Base-by-base conservation (phyloP, 1,284 basidiomycete genomes). In the Pisolithus thermaeus region DNA sequence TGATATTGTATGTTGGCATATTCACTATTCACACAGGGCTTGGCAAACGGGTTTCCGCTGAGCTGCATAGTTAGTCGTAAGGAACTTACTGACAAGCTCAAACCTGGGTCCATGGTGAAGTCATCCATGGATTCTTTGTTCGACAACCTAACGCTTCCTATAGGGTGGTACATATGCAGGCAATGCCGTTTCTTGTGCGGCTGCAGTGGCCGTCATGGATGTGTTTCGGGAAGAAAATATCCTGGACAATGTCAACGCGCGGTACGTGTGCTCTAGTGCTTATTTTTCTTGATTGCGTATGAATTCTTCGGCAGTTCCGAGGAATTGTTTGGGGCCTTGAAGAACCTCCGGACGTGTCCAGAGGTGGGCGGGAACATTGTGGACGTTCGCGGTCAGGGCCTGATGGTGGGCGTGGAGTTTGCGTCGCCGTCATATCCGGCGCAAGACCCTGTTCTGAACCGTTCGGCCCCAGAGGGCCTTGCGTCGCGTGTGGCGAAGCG, bases 31-130 rank as follows among this genome's bases (percentile, higher is more conserved):
- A 36, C 9, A 16, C 55, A 86, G 81, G 94, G 94, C 16, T 75
- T 97, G 20, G 94, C 92, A 35, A 95, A 95, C 64, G 93, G 93
- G 12, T 97, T 96, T 80, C 95, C 95, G 1, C 74, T 98, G 54
- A 93, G 90, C 52, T 92, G 85, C 25, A 81, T 97, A 41, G 81
- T 92, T 49, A 87, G 87, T 57, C 77, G 84, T 48, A 91, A 84
- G 71, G 90, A 92, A 59, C 64, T 96, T 51, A 93, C 90, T 52
- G 89, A 91, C 66, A 82, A 76, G 61, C 77, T 96, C 56, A 80
- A 78, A 63, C 81, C 89, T 7, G 93, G 92, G 12, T 83, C 81
- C 16, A 86, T 96, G 81, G 88, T 87, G 36, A 52, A 70, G 57
- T 39, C 22, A 3, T 32, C 12, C 46, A 25, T 28, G 22, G 14